Conservation (phyloP, 768 basidiomycete genomes). For the Rossbeevera mucosa region DNA sequence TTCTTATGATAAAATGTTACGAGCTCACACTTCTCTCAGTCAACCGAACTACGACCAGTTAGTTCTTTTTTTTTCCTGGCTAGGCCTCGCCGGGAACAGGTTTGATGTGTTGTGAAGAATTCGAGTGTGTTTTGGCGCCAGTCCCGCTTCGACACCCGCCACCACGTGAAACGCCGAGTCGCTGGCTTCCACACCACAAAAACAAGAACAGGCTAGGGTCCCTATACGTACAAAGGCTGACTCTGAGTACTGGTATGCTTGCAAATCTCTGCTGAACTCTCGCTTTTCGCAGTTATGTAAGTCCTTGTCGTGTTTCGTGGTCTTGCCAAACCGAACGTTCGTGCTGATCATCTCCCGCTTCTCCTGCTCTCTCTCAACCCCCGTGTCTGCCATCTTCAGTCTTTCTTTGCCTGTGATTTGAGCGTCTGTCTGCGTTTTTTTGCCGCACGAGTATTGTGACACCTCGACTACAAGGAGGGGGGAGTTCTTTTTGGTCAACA, state of each 20-base stretch:
- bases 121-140: slow-evolving; percentile 24
- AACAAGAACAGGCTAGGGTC: slow-evolving; percentile 14
- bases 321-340: slow-evolving; percentile 15
- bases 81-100: slow-evolving; percentile 16
- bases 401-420: slow-evolving; percentile 27
- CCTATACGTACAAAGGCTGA: slow-evolving; percentile 21
- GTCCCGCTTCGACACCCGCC: slow-evolving; percentile 25
- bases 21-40: slow-evolving; percentile 16
- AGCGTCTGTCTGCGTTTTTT: slow-evolving; percentile 30
- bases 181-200: slow-evolving; percentile 23
- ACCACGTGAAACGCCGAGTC: slow-evolving; percentile 27
- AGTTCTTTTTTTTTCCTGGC: slow-evolving; percentile 18
- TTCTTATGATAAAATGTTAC: slow-evolving; percentile 26
- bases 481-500: slow-evolving; percentile 27
- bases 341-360: slow-evolving; percentile 21
- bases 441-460: slow-evolving; percentile 13
- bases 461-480: slow-evolving; percentile 19
- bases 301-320: slow-evolving; percentile 25
- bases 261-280: slow-evolving; percentile 24
- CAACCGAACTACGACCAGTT: slow-evolving; percentile 21
- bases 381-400: slow-evolving; percentile 19
- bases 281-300: slow-evolving; percentile 33
- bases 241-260: slow-evolving; percentile 31
- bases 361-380: slow-evolving; percentile 17
- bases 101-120: slow-evolving; percentile 30